Base-by-base conservation (phyloP, 169 alveolate genomes). In the Plasmodium reichenowi region DNA sequence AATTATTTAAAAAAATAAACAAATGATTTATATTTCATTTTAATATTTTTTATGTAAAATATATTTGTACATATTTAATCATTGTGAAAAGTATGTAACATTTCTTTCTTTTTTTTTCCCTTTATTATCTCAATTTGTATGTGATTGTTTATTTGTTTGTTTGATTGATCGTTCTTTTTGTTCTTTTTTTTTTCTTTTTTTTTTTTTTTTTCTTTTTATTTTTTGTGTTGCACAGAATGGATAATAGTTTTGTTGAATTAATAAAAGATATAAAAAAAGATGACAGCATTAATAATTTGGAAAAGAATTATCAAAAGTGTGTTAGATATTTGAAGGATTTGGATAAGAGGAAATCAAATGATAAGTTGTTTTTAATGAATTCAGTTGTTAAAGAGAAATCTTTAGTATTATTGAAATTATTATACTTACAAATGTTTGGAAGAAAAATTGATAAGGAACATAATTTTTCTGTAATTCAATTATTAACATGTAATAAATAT, bases 351-450 rank as follows among this genome's bases (percentile, higher is more conserved):
- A 70, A 78, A 29, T 56, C 59, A 43, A 63, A 50, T 54, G 89
- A 78, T 24, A 58, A 32, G 7, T 22, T 78, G 54, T 78, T 78
- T 45, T 20, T 4, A 7, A n/a, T 78, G 59, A 67, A 66, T 2
- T 50, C 71, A 5, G 47, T 17, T 15, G 15, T 56, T 20, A 78
- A 78, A n/a, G 89, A 78, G 17, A 78, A 78, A 22, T 78, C 89
- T 1, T 64, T 50, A 10, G 15, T 71, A 2, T 59, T 78, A 7
- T 43, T 78, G 15, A 78, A 66, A 45, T 50, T 78, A 26, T 47
- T 78, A 15, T 78, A 78, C 17, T 60, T 78, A 9, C 89, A 78
- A 78, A 78, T 78, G 89, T 66, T 66, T 52, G 89, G 89, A 4
- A 78, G 45, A 22, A 78, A 78, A 66, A 78, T 78, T 38, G 89